phyloP scores from a whole-genome alignment of 805 yeast genomes.

The Kodamaea fukazawae region DNA sequence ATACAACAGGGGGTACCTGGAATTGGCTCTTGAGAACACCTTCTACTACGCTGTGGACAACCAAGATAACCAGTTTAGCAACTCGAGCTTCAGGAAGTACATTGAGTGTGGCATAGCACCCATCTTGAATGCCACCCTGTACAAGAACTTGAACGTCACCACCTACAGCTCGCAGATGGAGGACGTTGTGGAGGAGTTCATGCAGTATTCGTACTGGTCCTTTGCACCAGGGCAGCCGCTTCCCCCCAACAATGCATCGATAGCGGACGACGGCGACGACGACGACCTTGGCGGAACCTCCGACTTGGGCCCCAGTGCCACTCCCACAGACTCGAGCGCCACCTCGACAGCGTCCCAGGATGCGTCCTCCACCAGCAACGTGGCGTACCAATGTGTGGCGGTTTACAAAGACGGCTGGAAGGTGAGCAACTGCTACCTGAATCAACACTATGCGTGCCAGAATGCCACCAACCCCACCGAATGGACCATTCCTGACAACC shows the following conservation, averaged over 20 bases:
- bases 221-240: constrained; percentile 67
- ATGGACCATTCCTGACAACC: constrained; percentile 1
- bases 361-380: constrained; percentile 9
- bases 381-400: constrained; percentile 43
- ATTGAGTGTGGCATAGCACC: constrained; percentile 66
- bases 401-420: constrained; percentile 51
- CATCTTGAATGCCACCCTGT: constrained; percentile 42
- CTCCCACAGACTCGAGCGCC: constrained; percentile 1
- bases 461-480: constrained; percentile 25
- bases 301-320: not conserved
- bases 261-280: constrained; percentile 1
- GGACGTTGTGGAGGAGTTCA: constrained; percentile 20
- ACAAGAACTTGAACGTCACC: constrained; percentile 1
- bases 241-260: constrained; percentile 31
- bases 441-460: constrained; percentile 56
- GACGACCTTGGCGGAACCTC: not conserved
- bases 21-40: not conserved
- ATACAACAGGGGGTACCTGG: not conserved
- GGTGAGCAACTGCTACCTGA: constrained; percentile 63
- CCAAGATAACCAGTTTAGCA: constrained; percentile 34
- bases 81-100: constrained; percentile 33
- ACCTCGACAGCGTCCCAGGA: not conserved
- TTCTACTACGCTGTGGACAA: constrained; percentile 34
- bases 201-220: constrained; percentile 56
- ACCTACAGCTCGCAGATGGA: constrained; percentile 19